phyloP scores from a whole-genome alignment of 768 basidiomycete genomes.

The Trametes sanguinea region DNA sequence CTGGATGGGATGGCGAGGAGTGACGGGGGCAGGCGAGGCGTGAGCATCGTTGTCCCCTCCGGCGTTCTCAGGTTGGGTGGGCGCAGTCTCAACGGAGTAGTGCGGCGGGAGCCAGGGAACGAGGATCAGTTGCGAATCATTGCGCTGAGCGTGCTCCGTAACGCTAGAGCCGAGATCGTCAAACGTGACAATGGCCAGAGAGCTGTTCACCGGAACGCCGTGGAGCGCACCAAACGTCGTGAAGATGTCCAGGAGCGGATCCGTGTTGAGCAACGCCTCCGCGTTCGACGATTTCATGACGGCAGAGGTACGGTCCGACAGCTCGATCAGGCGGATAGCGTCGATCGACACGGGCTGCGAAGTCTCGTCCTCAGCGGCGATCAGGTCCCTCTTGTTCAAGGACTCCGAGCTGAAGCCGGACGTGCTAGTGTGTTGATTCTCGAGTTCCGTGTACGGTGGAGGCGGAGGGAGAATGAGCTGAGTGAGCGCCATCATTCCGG shows the following conservation, averaged over 20 bases:
- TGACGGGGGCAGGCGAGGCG: constrained; percentile 12
- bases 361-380: constrained; percentile 3
- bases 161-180: constrained; percentile 76
- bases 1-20: constrained; percentile 33
- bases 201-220: constrained; percentile 61
- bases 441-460: constrained; percentile 14
- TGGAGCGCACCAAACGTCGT: constrained; percentile 76
- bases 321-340: constrained; percentile 85
- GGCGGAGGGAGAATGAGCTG: constrained; percentile 68
- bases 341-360: constrained; percentile 49
- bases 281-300: constrained; percentile 67
- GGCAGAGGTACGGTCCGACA: constrained; percentile 64
- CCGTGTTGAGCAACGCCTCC: constrained; percentile 68
- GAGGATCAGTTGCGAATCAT: constrained; percentile 71
- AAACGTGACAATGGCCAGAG: constrained; percentile 72
- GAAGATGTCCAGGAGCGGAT: constrained; percentile 74
- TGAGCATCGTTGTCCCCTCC: constrained; percentile 4
- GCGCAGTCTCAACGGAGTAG: constrained; percentile 11
- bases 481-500: constrained; percentile 86
- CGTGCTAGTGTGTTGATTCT: not conserved
- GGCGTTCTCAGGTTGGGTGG: constrained; percentile 19
- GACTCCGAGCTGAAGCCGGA: constrained; percentile 1
- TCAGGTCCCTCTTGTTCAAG: constrained; percentile 3
- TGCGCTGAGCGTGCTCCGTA: constrained; percentile 60
- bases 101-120: constrained; percentile 73